These are phyloP conservation scores for Xylariaceae sp. DNA, from an alignment of 2,329 filamentous ascomycete species.

Conservation along the genomic window DNA sequence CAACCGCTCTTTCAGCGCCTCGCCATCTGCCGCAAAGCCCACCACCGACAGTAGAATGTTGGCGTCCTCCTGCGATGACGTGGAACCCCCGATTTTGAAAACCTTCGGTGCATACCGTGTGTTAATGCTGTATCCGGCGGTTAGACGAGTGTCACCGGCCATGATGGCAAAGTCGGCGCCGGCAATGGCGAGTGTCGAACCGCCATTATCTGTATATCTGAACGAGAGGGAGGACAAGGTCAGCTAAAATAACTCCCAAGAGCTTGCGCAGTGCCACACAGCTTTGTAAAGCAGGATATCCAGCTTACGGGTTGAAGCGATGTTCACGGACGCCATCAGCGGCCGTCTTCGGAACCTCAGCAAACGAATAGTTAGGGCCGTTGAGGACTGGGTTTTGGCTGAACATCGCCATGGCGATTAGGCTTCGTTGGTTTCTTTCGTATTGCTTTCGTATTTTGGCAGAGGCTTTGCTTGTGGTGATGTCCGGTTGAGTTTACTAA, in stretches of 20 bases:
- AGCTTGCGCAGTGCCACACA: background rate
- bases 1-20: constrained; percentile 87
- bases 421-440: constrained; percentile 10
- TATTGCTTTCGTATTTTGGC: constrained; percentile 3
- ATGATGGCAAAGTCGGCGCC: constrained; percentile 94
- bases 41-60: constrained; percentile 89
- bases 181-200: constrained; percentile 90
- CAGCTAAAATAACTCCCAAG: constrained; percentile 1
- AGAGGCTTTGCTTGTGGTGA: too few relatives aligned
- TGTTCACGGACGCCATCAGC: constrained; percentile 62
- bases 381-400: constrained; percentile 65
- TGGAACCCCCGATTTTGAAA: constrained; percentile 92
- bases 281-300: background rate
- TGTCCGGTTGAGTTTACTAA: too few relatives aligned
- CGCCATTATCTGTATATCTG: constrained; percentile 96
- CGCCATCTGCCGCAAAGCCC: constrained; percentile 90
- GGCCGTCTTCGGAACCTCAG: constrained; percentile 50
- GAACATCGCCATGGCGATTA: constrained; percentile 57
- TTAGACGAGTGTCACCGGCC: constrained; percentile 93
- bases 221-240: constrained; percentile 10
- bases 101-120: constrained; percentile 92
- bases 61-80: constrained; percentile 75
- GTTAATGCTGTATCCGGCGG: constrained; percentile 98
- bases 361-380: constrained; percentile 64
- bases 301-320: constrained; percentile 84